These are phyloP conservation scores for Podila epigama DNA, from an alignment of 192 early-diverging fungal species.

Conservation along the genomic window DNA sequence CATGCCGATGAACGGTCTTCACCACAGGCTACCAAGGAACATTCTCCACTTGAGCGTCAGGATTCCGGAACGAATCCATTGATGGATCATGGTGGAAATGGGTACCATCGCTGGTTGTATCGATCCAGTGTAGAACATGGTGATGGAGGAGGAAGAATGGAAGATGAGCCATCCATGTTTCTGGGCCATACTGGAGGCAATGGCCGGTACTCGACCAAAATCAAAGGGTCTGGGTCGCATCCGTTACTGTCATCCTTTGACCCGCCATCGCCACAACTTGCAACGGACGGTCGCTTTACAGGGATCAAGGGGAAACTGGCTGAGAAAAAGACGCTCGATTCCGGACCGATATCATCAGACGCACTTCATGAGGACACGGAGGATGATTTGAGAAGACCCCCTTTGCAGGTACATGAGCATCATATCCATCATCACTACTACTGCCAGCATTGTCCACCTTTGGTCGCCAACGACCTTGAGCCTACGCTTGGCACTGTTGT, in stretches of 20 bases:
- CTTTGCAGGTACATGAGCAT: slow-evolving; percentile 30
- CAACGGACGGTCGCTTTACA: background rate
- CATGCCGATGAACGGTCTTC: background rate
- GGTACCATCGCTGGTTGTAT: background rate
- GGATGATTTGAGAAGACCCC: background rate
- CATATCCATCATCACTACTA: slow-evolving; percentile 46
- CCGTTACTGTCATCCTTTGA: slow-evolving; percentile 19
- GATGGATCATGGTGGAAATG: background rate
- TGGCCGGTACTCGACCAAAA: too few relatives aligned
- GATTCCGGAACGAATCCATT: background rate
- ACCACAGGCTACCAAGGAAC: background rate
- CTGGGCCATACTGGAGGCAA: too few relatives aligned
- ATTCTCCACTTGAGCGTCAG: background rate
- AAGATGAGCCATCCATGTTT: too few relatives aligned
- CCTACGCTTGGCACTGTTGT: too few relatives aligned
- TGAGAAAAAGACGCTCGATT: background rate
- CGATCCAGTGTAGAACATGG: too few relatives aligned
- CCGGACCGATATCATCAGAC: background rate
- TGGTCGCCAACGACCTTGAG: background rate
- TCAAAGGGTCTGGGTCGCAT: slow-evolving; percentile 16
- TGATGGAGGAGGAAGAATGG: too few relatives aligned
- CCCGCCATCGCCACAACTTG: background rate
- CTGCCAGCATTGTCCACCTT: slow-evolving; percentile 31
- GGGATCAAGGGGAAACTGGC: slow-evolving; percentile 15
- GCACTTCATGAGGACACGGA: background rate